Evolutionary conservation across 2,329 filamentous ascomycete species (phyloP), one percentile per base, ranked within the genome.

Genomic region (Ophidiomyces ophidiicola): DNA sequence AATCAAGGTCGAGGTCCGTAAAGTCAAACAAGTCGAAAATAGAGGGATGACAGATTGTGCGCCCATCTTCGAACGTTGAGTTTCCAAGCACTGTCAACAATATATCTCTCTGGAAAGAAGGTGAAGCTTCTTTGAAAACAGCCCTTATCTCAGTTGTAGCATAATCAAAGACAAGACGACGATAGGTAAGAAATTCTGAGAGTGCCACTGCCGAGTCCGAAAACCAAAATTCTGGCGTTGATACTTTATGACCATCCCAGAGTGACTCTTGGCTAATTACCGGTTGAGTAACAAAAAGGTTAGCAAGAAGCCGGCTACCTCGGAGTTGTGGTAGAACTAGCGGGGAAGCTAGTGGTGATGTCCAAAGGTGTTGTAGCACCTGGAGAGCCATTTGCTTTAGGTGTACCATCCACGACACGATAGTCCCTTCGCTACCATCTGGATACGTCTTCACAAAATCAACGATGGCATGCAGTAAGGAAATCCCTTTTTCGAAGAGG

Each of bases 11-110:
- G 7, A 80, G 59, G 44, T 82, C 78, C 56, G 90, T 72, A 52
- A 96, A 96, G 60, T 98, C 90, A 51, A 93, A 90, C 15, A 96
- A 70, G 48, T 94, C 86, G 53, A 96, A 94, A 5, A 96, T 72
- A 3, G 82, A 86, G 1, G 80, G 72, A 42, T 85, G 81, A 19
- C 68, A 64, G 25, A 81, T 66, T 4, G 76, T 66, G 39, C 82
- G 74, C 33, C 80, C 78, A 43, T 74, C 75, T 12, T 77, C 66
- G 7, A 74, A 68, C 5, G 84, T 76, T 29, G 80, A 77, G 42
- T 51, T 62, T 4, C 90, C 90, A 30, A 87, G 75, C n/a, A 96
- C 66, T 0, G 84, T 66, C 3, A 70, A 70, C 23, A 77, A 60
- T 3, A 82, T 74, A 5, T 77, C 70, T 41, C 77, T 67, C 55